Evolutionary conservation across 306 rosid genomes (phyloP).

Genomic region (Inga oerstediana): DNA sequence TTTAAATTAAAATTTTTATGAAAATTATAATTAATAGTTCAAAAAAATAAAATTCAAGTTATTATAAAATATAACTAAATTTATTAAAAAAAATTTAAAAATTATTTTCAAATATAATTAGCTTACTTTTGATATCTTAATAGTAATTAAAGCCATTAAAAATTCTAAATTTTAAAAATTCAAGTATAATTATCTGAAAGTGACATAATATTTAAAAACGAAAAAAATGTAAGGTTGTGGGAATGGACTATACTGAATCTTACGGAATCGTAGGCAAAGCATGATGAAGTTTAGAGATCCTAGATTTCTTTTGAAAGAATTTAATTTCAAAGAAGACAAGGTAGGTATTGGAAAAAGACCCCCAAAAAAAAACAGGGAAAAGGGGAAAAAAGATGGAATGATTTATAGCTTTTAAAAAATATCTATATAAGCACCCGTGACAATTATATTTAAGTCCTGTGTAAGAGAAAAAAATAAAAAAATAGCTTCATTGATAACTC

Average conservation of each 20-base stretch:
- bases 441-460: too few relatives aligned
- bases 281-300: slow-evolving; percentile 13
- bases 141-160: neutral
- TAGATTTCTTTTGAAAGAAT: slow-evolving; percentile 22
- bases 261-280: slow-evolving; percentile 7
- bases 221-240: neutral
- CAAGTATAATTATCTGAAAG: neutral
- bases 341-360: neutral
- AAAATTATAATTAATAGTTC: neutral
- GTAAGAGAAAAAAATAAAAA: too few relatives aligned
- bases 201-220: neutral
- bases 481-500: too few relatives aligned
- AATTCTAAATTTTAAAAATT: neutral
- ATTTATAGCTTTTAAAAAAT: neutral
- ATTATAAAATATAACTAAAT: neutral
- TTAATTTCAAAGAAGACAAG: neutral
- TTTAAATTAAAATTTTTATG: neutral
- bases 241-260: neutral
- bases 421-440: slow-evolving; percentile 40
- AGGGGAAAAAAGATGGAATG: neutral
- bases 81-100: too few relatives aligned
- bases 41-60: neutral
- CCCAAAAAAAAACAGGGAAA: neutral
- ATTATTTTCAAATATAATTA: too few relatives aligned
- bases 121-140: neutral